Base-by-base conservation (phyloP, 2,329 filamentous ascomycete species). In the Epichloe bromicola region DNA sequence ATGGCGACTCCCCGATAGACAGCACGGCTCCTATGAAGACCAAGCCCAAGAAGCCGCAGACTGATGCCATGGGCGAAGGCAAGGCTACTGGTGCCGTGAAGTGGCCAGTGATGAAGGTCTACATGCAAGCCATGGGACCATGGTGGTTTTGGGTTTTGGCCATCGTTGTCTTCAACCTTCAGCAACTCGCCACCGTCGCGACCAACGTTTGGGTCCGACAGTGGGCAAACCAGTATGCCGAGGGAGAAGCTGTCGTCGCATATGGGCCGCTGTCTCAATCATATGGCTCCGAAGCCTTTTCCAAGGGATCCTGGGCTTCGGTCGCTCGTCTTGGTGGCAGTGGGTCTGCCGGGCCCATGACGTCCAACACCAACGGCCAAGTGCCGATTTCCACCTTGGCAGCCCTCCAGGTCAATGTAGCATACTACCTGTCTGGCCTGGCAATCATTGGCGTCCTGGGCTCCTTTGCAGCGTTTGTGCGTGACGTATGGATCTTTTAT, bases 71-170 rank as follows among this genome's bases (percentile, higher is more conserved):
- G 73, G 75, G 81, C 46, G 93, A 98, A 66, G 75, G 76, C 41
- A 97, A 94, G 68, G 84, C 88, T 7, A 82, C 79, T 44, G 93
- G 93, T 30, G 84, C 89, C 40, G 88, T 98, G 59, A 93, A 95
- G 65, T 83, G 88, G 75, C 76, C 80, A 20, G 90, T 95, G 48
- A 85, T 98, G 60, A 73, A 82, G 54, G 80, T 95, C 63, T 98
- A 98, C 64, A 77, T 98, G 17, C 71, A 70, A 53, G 80, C 90
- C 56, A 98, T 98, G 93, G 93, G 93, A n/a, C 77, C 84, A 4
- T 95, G 89, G 88, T 90, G 88, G 76, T 98, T 95, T 70, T 98
- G 93, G 93, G 66, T 85, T 46, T 70, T 86, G 37, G 86, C 90
- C 19, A 69, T 82, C 14, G 58, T 82, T 4, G 83, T 90, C 38